Conservation (phyloP, 768 basidiomycete species). For the Hypholoma fasciculare region DNA sequence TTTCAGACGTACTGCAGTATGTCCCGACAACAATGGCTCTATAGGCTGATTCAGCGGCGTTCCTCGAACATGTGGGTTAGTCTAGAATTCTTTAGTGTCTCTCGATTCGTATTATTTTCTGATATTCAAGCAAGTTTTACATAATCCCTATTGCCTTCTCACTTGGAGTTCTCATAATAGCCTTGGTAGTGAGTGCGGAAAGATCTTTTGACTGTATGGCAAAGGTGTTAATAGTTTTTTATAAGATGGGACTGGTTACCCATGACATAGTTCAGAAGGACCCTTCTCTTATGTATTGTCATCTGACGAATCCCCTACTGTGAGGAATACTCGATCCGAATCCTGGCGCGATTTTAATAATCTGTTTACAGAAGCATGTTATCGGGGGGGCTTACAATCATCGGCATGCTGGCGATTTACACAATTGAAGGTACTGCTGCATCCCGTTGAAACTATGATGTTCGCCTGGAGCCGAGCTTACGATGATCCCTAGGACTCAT, state of each 20-base stretch:
- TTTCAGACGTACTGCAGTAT: background rate
- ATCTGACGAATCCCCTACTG: background rate
- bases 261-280: background rate
- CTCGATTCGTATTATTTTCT: background rate
- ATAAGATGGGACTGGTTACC: background rate
- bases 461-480: background rate
- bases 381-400: background rate
- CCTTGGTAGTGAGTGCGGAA: background rate
- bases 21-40: background rate
- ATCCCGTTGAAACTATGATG: background rate
- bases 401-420: background rate
- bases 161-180: background rate
- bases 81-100: background rate
- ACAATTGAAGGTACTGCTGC: background rate
- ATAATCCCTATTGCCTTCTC: background rate
- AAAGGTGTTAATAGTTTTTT: background rate
- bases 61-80: background rate
- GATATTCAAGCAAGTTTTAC: background rate
- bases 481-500: background rate
- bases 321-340: background rate
- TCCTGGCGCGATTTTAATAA: background rate
- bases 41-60: background rate
- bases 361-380: background rate
- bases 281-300: background rate
- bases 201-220: background rate